phyloP scores from a whole-genome alignment of 805 yeast genomes.

The Teunomyces stri region DNA sequence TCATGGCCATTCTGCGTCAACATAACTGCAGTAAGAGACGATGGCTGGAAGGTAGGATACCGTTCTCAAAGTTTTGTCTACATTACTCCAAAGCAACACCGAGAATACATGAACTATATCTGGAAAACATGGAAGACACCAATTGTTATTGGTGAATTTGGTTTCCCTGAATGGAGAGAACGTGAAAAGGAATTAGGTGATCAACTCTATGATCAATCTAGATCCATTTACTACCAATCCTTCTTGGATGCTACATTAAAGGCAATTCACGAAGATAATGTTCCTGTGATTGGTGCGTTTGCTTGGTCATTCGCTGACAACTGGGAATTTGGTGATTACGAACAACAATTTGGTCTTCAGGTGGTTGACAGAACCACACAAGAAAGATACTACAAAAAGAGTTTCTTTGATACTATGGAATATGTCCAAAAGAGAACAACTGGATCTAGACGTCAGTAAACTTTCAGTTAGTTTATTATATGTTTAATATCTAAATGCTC shows the following conservation, averaged over 20 bases:
- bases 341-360: conserved; percentile 21
- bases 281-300: conserved; percentile 27
- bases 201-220: conserved; percentile 24
- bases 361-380: conserved; percentile 25
- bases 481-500: too few species aligned
- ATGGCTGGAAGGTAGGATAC: conserved; percentile 21
- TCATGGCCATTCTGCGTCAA: conserved; percentile 26
- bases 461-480: not conserved
- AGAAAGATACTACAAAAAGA: conserved; percentile 21
- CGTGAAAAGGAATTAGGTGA: conserved; percentile 19
- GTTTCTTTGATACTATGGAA: conserved; percentile 3
- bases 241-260: conserved; percentile 25
- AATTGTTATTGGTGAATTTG: conserved; percentile 30
- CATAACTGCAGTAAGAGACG: conserved; percentile 9
- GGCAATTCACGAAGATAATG: conserved; percentile 21
- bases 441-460: not conserved
- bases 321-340: conserved; percentile 30
- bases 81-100: conserved; percentile 21
- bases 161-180: conserved; percentile 32
- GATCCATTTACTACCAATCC: conserved; percentile 27
- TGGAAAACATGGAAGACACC: conserved; percentile 24
- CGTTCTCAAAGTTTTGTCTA: conserved; percentile 19
- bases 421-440: not conserved
- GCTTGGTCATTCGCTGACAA: conserved; percentile 35
- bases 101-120: conserved; percentile 24